Evolutionary conservation across 75 land plant species (phyloP).

Genomic region (Chamaecyparis obtusa): DNA sequence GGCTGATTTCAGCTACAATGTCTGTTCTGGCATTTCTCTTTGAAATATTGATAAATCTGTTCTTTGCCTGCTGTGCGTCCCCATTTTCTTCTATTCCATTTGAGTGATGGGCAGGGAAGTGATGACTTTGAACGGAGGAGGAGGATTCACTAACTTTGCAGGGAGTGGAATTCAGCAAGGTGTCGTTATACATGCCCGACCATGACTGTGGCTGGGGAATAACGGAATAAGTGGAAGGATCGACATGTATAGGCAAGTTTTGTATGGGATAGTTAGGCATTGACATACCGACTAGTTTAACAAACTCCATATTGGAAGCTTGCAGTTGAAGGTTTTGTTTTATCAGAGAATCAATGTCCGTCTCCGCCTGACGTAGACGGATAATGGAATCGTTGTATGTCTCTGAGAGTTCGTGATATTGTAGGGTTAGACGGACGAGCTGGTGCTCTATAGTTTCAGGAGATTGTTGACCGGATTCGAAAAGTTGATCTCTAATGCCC

Average conservation of each 20-base stretch:
- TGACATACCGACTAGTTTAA: neutral
- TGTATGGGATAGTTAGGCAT: neutral
- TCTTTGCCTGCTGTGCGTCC: neutral
- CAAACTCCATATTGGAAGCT: neutral
- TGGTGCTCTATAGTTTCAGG: neutral
- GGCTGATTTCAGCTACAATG: slow-evolving; percentile 19
- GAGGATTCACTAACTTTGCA: neutral
- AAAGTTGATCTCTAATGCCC: neutral
- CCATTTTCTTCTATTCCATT: neutral
- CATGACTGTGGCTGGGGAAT: neutral
- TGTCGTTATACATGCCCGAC: neutral
- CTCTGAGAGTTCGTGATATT: slow-evolving; percentile 2
- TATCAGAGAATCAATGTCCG: neutral
- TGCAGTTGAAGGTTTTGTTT: slow-evolving; percentile 11
- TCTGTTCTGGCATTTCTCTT: neutral
- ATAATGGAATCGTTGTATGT: neutral
- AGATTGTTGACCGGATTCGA: neutral
- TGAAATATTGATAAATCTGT: neutral
- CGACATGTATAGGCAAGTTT: neutral
- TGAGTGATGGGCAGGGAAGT: neutral
- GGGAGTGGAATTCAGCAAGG: neutral
- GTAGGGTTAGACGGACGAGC: slow-evolving; percentile 1
- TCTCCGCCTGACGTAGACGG: slow-evolving; percentile 1
- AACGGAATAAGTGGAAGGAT: neutral
- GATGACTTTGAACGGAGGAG: neutral